A percentile compares a stretch with the other conserved stretches of the same genome.
Evolutionary conservation across 1,139 yeast genomes (phyloP).

Genomic region (Hemisphaericaspora subhashii): DNA sequence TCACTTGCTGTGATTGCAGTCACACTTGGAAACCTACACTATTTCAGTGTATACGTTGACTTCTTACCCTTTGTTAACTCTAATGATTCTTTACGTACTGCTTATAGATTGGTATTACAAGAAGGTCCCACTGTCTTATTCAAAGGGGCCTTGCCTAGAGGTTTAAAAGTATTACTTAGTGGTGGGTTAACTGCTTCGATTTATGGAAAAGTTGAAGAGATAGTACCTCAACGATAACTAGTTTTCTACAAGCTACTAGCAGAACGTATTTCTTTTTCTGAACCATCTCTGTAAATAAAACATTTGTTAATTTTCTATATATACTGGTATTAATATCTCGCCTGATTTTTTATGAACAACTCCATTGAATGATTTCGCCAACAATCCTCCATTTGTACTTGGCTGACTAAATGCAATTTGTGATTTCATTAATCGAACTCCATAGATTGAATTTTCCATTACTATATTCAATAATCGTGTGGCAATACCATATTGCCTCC

Average conservation of each 20-base stretch:
- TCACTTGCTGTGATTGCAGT: slow-evolving; percentile 68
- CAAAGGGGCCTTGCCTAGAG: slow-evolving; percentile 80
- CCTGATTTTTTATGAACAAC: slow-evolving; percentile 49
- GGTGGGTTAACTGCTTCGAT: slow-evolving; percentile 78
- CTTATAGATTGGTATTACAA: slow-evolving; percentile 65
- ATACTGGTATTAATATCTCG: slow-evolving; percentile 51
- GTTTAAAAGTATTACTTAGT: slow-evolving; percentile 72
- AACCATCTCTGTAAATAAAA: too few species aligned
- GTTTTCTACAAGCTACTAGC: too few species aligned
- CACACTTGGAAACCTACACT: too few species aligned
- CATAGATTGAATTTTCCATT: slow-evolving; percentile 49
- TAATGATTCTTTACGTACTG: slow-evolving; percentile 70
- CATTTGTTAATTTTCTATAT: slow-evolving; percentile 33
- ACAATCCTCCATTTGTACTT: slow-evolving; percentile 55
- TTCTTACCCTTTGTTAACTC: too few species aligned
- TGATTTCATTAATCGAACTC: slow-evolving; percentile 37
- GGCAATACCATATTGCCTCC: slow-evolving; percentile 56
- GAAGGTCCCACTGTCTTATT: slow-evolving; percentile 70
- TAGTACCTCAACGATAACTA: too few species aligned
- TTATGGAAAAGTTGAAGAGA: slow-evolving; percentile 59
- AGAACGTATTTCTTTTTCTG: too few species aligned
- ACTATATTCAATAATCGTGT: slow-evolving; percentile 41
- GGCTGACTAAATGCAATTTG: slow-evolving; percentile 75
- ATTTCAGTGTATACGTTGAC: too few species aligned
- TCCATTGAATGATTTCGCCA: slow-evolving; percentile 55